Conservation (phyloP, 768 basidiomycete genomes). For the Podaxis sp. region DNA sequence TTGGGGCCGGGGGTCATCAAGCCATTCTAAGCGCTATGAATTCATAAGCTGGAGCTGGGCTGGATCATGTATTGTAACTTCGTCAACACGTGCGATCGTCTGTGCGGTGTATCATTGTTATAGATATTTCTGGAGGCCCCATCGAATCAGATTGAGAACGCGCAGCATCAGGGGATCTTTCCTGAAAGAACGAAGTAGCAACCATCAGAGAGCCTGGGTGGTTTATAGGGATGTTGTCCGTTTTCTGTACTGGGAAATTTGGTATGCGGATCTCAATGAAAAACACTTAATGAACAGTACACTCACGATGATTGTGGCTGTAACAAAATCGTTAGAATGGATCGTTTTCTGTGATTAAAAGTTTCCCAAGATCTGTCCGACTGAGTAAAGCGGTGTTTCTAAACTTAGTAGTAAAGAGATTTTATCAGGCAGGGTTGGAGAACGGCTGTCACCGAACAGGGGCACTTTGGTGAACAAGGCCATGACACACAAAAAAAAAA, state of each 20-base stretch:
- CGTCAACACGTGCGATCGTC: no score
- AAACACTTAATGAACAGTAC: not conserved
- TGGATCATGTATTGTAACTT: not conserved
- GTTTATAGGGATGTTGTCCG: not conserved
- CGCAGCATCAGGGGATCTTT: not conserved
- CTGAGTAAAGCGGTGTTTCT: not conserved
- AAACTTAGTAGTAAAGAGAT: not conserved
- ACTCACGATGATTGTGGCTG: not conserved
- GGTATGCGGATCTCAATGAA: no score
- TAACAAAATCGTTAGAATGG: not conserved
- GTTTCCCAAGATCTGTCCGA: slow-evolving; percentile 4
- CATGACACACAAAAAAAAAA: not conserved
- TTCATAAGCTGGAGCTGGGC: not conserved
- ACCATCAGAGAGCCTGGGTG: not conserved
- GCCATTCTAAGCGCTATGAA: not conserved
- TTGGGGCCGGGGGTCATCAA: not conserved
- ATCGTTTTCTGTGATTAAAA: not conserved
- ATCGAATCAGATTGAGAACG: not conserved
- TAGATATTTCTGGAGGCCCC: not conserved
- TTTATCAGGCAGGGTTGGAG: not conserved
- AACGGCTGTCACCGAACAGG: not conserved
- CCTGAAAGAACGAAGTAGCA: not conserved
- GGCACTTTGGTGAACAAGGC: not conserved
- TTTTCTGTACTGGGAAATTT: not conserved
- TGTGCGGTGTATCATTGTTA: not conserved